These are phyloP conservation scores for maize (Zea mays) DNA, from an alignment of 176 grass and related monocot species.

Conservation along the genomic window Zm-B73-REFERENCE-NAM-5.0 NC_050104.1:21053001-21053500, in stretches of 20 bases:
- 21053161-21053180: background rate
- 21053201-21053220: background rate
- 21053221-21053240: background rate
- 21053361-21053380: background rate
- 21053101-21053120: background rate
- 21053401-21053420: background rate
- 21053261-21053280: background rate
- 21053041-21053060: no score
- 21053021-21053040: no score
- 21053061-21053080: background rate
- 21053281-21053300: background rate
- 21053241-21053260: background rate
- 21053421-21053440: slow-evolving; percentile 80
- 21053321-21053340: background rate
- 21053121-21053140: background rate
- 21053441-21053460: slow-evolving; percentile 91
- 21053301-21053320: no score
- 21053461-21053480: slow-evolving; percentile 91
- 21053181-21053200: background rate
- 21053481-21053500: slow-evolving; percentile 99
- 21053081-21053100: background rate
- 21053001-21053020: no score
- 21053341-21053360: background rate
- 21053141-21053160: background rate
- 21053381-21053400: background rate